Conservation (phyloP, 257 asterid genomes). For the Solanum raphanifolium region DNA sequence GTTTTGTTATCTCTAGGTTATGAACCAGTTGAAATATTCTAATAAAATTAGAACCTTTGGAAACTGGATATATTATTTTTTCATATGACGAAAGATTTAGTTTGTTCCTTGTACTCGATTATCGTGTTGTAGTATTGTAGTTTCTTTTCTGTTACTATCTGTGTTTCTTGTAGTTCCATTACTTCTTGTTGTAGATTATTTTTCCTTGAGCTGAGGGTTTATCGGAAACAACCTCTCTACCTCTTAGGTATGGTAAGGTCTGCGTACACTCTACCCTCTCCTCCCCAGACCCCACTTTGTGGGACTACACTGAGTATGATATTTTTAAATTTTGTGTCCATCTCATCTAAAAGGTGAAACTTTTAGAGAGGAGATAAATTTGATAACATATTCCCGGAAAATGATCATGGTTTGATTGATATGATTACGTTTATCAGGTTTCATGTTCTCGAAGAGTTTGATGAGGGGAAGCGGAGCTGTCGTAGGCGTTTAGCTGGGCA, state of each 20-base stretch:
- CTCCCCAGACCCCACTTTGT: neutral
- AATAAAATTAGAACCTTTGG: neutral
- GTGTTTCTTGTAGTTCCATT: neutral
- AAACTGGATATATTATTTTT: neutral
- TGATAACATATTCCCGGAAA: neutral
- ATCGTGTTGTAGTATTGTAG: neutral
- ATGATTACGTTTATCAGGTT: slow-evolving; percentile 43
- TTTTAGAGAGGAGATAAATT: neutral
- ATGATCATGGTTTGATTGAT: neutral
- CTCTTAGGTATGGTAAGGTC: neutral
- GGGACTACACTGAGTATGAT: neutral
- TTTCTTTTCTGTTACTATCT: neutral
- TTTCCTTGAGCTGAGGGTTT: neutral
- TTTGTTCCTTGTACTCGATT: neutral
- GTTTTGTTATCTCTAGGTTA: neutral
- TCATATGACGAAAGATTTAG: neutral
- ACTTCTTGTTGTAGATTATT: neutral
- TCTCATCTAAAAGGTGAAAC: neutral
- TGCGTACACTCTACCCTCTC: neutral
- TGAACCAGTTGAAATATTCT: neutral
- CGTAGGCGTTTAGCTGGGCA: slow-evolving; percentile 97
- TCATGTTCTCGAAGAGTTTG: slow-evolving; percentile 85
- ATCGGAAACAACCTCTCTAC: neutral
- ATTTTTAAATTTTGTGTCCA: neutral
- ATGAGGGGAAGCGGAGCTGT: slow-evolving; percentile 95